A percentile compares a stretch with the other conserved stretches of the same genome.
These are phyloP conservation scores for Huntiella decipiens DNA, from an alignment of 2,329 filamentous ascomycete species.

Conservation along the genomic window DNA sequence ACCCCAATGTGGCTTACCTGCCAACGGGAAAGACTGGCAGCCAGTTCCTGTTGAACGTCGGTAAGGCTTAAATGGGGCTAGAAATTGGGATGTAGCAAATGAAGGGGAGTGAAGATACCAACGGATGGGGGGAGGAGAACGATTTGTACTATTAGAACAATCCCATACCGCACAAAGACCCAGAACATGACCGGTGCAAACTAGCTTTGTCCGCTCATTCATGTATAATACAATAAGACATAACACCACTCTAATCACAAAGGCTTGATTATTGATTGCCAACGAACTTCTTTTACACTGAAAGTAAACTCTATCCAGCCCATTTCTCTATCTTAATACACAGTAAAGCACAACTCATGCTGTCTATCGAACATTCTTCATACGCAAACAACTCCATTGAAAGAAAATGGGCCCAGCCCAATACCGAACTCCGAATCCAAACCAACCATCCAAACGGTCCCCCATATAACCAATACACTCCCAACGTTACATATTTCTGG, in stretches of 20 bases:
- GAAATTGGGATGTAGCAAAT: neutral
- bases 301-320: too few species aligned
- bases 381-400: too few species aligned
- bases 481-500: too few species aligned
- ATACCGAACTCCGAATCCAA: too few species aligned
- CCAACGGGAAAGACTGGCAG: conserved; percentile 55
- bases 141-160: conserved; percentile 10
- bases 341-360: too few species aligned
- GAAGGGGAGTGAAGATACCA: neutral
- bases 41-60: conserved; percentile 34
- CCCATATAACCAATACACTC: too few species aligned
- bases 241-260: neutral
- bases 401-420: too few species aligned
- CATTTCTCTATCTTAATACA: too few species aligned
- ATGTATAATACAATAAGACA: conserved; percentile 11
- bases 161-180: conserved; percentile 5
- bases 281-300: too few species aligned
- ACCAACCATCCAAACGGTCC: too few species aligned
- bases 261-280: too few species aligned
- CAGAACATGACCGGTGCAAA: conserved; percentile 8
- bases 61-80: conserved; percentile 18
- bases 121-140: neutral
- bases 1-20: conserved; percentile 92
- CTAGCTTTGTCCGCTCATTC: conserved; percentile 4
- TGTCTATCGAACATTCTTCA: too few species aligned